Evolutionary conservation across 106 monocot species (phyloP).

Genomic region (Agapanthus africanus): DNA sequence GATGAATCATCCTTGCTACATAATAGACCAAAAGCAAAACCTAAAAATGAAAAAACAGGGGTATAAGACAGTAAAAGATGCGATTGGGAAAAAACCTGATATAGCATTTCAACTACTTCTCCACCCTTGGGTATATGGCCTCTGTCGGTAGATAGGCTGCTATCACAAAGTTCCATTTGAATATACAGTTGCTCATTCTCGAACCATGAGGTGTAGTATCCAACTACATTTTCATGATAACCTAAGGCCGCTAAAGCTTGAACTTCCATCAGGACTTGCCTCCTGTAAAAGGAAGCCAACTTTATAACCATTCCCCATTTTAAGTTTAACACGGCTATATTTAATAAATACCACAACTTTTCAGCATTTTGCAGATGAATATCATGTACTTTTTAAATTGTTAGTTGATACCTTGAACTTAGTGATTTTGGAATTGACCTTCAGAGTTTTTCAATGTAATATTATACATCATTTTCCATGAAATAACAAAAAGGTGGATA

Average conservation of each 20-base stretch:
- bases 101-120: conserved; percentile 51
- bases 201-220: conserved; percentile 93
- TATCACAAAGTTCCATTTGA: conserved; percentile 97
- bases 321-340: too few relatives aligned
- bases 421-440: too few relatives aligned
- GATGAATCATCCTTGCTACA: too few relatives aligned
- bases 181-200: conserved; percentile 91
- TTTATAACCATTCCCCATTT: neutral
- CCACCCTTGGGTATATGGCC: conserved; percentile 19
- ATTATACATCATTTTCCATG: too few relatives aligned
- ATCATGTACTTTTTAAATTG: too few relatives aligned
- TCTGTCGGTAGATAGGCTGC: conserved; percentile 44
- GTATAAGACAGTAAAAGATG: neutral
- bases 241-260: conserved; percentile 96
- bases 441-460: too few relatives aligned
- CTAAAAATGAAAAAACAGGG: too few relatives aligned
- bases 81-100: conserved; percentile 54
- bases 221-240: conserved; percentile 79
- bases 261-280: conserved; percentile 84
- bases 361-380: too few relatives aligned
- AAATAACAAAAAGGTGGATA: too few relatives aligned
- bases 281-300: conserved; percentile 39
- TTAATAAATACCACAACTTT: too few relatives aligned
- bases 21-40: too few relatives aligned
- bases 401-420: too few relatives aligned